Base-by-base conservation (phyloP, 1,284 basidiomycete species). In the Vanrija sp. region DNA sequence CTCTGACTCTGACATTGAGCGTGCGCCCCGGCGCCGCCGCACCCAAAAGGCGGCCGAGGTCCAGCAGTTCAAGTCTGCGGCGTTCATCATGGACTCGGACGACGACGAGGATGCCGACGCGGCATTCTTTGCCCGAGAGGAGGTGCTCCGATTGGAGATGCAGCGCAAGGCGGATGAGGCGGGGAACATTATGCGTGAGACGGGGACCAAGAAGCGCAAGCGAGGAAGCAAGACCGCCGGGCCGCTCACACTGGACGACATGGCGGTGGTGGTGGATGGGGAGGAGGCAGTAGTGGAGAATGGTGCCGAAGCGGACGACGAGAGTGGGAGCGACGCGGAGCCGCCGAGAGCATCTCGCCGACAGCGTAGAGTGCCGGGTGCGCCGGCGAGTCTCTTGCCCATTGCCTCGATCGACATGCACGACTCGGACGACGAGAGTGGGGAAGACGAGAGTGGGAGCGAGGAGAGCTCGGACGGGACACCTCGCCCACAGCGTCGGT, bases 51-150 rank as follows among this genome's bases (percentile, higher is more conserved):
- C 54, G 57, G 67, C 57, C 46, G 89, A 93, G 72, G 81, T 84
- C 65, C 81, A 85, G 73, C 74, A 79, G 54, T 93, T 88, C 81
- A 92, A 92, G 76, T 88, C 86, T 12, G 91, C 91, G 6, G 87
- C 91, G 71, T 91, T 93, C 71, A 91, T 94, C 69, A 83, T 87
- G 68, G 91, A 94, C 73, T 89, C 88, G 63, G 91, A 95, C 67
- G 72, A 88, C 81, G 86, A 76, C 52, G 71, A 71, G 16, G 78
- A 87, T 46, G 63, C 66, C 3, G 74, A 78, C 39, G 62, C 55
- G 23, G 81, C 78, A 6, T 95, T 95, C 81, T 85, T 91, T 60
- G 87, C 82, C 66, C 83, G 81, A 63, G 91, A 94, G 74, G 83
- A 81, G 61, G 78, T 68, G 55, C 68, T 84, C 46, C 76, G 85